A percentile compares a stretch with the other conserved stretches of the same genome.
These are phyloP conservation scores for Comarum palustre DNA, from an alignment of 306 rosid genomes.

Conservation along the genomic window DNA sequence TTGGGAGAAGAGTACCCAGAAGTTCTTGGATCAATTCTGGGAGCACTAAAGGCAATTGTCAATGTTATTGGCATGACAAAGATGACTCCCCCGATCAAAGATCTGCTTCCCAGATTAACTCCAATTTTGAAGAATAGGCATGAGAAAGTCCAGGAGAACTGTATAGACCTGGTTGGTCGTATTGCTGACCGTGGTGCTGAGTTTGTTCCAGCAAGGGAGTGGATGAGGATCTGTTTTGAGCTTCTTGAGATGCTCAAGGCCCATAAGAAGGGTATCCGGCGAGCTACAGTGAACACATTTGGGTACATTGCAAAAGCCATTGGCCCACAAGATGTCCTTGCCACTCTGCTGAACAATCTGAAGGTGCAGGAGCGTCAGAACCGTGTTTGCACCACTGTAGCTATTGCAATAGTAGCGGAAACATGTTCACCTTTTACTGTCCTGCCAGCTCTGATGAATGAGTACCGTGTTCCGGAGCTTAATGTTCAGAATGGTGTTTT, in stretches of 20 bases:
- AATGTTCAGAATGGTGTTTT: conserved; percentile 93
- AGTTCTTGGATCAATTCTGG: conserved; percentile 87
- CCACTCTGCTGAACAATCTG: conserved; percentile 76
- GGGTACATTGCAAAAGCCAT: conserved; percentile 93
- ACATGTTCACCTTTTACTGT: conserved; percentile 94
- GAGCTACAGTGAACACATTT: conserved; percentile 87
- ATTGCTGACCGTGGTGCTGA: conserved; percentile 98
- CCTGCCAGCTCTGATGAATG: conserved; percentile 92
- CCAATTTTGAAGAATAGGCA: conserved; percentile 96
- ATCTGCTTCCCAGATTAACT: conserved; percentile 88
- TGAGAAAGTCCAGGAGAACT: conserved; percentile 94
- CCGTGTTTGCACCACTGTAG: conserved; percentile 95
- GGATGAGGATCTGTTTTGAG: conserved; percentile 99
- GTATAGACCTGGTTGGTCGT: conserved; percentile 90
- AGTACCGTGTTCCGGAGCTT: conserved; percentile 93
- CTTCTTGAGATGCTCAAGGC: conserved; percentile 99
- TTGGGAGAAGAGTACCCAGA: conserved; percentile 97
- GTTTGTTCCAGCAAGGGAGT: conserved; percentile 92
- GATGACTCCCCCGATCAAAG: conserved; percentile 98
- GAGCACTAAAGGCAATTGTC: conserved; percentile 94
- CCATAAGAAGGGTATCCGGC: conserved; percentile 89
- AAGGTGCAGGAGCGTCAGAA: conserved; percentile 96
- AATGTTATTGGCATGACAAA: conserved; percentile 97
- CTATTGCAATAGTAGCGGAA: conserved; percentile 92
- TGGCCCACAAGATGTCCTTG: conserved; percentile 92